Evolutionary conservation across 2,329 filamentous ascomycete genomes (phyloP).

Genomic region (Aspergillus sp.): DNA sequence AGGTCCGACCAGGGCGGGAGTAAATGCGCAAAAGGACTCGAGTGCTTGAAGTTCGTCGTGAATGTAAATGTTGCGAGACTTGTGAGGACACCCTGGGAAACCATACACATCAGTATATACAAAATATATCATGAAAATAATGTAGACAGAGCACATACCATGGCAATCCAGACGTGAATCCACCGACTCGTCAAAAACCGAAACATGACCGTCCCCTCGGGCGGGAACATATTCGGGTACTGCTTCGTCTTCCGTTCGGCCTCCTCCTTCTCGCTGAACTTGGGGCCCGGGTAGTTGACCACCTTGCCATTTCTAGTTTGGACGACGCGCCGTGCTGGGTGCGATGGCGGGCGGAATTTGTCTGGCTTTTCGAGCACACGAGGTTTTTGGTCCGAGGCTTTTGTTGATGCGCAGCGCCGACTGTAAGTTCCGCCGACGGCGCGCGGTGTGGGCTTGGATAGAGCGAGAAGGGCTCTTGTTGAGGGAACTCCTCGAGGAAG

Average conservation of each 20-base stretch:
- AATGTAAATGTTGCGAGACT: constrained; percentile 71
- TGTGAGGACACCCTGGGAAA: constrained; percentile 62
- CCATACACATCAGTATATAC: not conserved
- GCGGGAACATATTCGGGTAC: constrained; percentile 88
- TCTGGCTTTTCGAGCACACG: constrained; percentile 81
- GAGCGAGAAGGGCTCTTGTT: constrained; percentile 28
- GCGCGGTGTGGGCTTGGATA: constrained; percentile 20
- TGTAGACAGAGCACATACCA: constrained; percentile 55
- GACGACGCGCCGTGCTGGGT: constrained; percentile 68
- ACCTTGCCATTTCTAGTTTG: constrained; percentile 40
- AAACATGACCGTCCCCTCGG: constrained; percentile 76
- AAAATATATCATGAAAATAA: not conserved
- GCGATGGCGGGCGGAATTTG: constrained; percentile 89
- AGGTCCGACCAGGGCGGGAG: constrained; percentile 71
- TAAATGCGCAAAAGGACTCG: constrained; percentile 76
- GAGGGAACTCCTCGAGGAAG: constrained; percentile 57
- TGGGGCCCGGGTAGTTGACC: constrained; percentile 68
- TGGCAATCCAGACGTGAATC: constrained; percentile 79
- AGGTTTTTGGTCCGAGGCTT: constrained; percentile 48
- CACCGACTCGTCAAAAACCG: constrained; percentile 77
- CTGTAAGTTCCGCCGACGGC: constrained; percentile 15
- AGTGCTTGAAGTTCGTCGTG: constrained; percentile 73
- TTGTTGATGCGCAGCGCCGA: constrained; percentile 24
- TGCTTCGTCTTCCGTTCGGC: constrained; percentile 66
- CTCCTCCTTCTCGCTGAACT: constrained; percentile 64